Percentiles rank a stretch among this genome's conserved stretches.
These are phyloP conservation scores for Asterochloris erici DNA, from an alignment of 139 green algal genomes.

Conservation along the genomic window DNA sequence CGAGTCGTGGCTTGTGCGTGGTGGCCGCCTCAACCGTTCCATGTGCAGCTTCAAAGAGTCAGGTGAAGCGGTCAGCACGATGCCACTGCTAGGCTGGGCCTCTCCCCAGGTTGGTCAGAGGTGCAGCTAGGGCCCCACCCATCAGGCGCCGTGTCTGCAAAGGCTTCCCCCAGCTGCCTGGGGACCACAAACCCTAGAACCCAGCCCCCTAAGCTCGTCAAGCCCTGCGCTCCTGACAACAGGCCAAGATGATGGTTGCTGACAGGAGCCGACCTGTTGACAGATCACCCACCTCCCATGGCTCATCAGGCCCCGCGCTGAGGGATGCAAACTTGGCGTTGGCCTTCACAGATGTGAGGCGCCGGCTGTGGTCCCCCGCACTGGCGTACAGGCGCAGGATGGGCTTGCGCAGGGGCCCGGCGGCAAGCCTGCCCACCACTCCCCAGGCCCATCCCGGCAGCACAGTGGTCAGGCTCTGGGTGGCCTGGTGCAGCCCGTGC, in stretches of 20 bases:
- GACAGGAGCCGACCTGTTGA: no score
- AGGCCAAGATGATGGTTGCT: no score
- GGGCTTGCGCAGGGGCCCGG: constrained; percentile 14
- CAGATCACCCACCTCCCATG: constrained; percentile 20
- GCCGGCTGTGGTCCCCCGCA: constrained; percentile 73
- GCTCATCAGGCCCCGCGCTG: constrained; percentile 18
- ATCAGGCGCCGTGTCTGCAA: no score
- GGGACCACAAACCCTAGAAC: background rate
- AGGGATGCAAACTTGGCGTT: constrained; percentile 77
- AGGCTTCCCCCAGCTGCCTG: no score
- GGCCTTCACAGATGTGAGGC: constrained; percentile 67
- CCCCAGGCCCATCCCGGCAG: background rate
- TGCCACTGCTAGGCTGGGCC: no score
- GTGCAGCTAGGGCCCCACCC: no score
- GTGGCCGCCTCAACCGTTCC: no score
- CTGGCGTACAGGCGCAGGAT: constrained; percentile 68
- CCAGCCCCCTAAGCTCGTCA: background rate
- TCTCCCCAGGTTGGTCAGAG: no score
- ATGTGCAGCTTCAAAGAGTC: no score
- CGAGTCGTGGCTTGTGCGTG: no score
- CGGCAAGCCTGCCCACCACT: background rate
- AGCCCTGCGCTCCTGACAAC: no score
- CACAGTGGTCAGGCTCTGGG: background rate
- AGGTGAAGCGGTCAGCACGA: no score
- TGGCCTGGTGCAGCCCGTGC: background rate